These are phyloP conservation scores for Fusarium sp. DNA, from an alignment of 2,329 filamentous ascomycete species.

Conservation along the genomic window DNA sequence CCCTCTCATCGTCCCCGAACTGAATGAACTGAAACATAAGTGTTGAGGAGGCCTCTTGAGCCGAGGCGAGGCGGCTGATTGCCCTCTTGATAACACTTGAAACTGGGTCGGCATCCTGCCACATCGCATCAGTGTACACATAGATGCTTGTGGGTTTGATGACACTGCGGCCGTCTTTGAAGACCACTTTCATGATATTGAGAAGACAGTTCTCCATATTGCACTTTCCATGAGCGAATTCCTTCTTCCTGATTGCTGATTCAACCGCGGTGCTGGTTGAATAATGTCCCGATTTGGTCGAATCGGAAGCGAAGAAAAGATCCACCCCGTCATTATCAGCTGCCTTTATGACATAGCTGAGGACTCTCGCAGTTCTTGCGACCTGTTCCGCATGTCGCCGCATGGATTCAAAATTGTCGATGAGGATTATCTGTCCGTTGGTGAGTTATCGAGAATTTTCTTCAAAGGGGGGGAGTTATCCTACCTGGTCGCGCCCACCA, in stretches of 20 bases:
- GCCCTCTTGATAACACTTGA: neutral
- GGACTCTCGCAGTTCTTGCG: neutral
- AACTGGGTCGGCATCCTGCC: neutral
- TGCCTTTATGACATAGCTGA: conserved; percentile 3
- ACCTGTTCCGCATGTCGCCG: neutral
- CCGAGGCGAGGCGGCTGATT: neutral
- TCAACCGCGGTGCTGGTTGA: neutral
- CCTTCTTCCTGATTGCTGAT: neutral
- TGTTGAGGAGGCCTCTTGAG: neutral
- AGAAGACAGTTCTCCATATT: neutral
- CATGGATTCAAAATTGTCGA: conserved; percentile 16
- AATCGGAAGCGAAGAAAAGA: neutral
- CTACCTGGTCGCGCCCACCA: conserved; percentile 8
- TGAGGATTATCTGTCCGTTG: neutral
- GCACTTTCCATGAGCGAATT: neutral
- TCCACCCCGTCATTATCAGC: neutral
- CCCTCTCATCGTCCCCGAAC: neutral
- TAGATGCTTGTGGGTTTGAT: conserved; percentile 17
- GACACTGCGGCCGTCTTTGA: too few species aligned
- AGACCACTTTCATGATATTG: too few species aligned
- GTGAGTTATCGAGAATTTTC: neutral
- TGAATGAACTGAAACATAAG: conserved; percentile 27
- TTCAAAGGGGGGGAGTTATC: neutral
- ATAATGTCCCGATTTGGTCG: neutral
- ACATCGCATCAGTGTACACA: conserved; percentile 7